Evolutionary conservation across 2,329 filamentous ascomycete species (phyloP).

Genomic region (Paecilomyces sp.): DNA sequence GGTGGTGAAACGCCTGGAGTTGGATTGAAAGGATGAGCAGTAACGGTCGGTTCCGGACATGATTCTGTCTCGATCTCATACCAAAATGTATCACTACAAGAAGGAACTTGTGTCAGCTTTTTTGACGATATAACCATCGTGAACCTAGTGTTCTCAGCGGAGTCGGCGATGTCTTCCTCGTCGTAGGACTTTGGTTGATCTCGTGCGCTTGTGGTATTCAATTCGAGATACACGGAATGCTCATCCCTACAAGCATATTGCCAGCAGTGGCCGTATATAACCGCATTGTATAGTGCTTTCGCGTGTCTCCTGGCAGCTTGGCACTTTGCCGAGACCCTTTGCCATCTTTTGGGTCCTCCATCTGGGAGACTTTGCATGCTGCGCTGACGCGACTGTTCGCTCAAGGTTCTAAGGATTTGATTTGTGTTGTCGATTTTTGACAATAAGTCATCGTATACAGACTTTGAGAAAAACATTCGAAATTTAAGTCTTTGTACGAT

Average conservation of each 20-base stretch:
- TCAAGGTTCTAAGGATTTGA: slow-evolving; percentile 7
- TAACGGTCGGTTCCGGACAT: background rate
- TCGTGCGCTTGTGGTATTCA: background rate
- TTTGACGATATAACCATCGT: background rate
- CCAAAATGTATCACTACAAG: background rate
- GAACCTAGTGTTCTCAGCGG: background rate
- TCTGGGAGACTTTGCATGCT: background rate
- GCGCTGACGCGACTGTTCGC: slow-evolving; percentile 7
- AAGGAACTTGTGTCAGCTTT: background rate
- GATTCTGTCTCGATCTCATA: slow-evolving; percentile 1
- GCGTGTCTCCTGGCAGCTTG: slow-evolving; percentile 1
- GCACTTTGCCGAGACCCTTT: background rate
- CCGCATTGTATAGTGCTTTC: background rate
- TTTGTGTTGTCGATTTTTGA: slow-evolving; percentile 7
- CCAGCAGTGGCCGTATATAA: slow-evolving; percentile 5
- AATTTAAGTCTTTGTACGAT: background rate
- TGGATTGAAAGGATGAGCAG: background rate
- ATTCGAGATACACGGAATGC: background rate
- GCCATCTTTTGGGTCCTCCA: background rate
- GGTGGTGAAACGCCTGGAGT: background rate
- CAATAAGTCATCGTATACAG: slow-evolving; percentile 10
- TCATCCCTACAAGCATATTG: slow-evolving; percentile 2
- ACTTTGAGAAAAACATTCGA: slow-evolving; percentile 7
- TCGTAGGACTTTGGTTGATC: background rate
- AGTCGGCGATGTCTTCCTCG: background rate